These are phyloP conservation scores for Oryza officinalis DNA, from an alignment of 176 grass and related monocot genomes.

Conservation along the genomic window DNA sequence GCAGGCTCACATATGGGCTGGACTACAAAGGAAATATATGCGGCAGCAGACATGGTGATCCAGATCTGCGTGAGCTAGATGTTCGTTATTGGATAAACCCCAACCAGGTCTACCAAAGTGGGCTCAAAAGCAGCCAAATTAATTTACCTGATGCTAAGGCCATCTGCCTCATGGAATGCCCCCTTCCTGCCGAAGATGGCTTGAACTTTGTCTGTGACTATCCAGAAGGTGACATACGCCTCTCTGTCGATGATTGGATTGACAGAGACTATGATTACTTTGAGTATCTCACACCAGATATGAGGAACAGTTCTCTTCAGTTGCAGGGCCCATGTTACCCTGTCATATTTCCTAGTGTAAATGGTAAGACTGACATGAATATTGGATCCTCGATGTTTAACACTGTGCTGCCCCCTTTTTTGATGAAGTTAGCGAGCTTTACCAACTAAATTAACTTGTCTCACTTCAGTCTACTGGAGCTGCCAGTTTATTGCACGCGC, in stretches of 20 bases:
- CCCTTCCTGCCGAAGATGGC: slow-evolving; percentile 75
- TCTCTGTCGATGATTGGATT: slow-evolving; percentile 92
- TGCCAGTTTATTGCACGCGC: slow-evolving; percentile 90
- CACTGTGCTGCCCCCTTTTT: background rate
- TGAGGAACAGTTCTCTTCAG: slow-evolving; percentile 90
- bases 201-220: slow-evolving; percentile 95
- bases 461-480: slow-evolving; percentile 78
- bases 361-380: slow-evolving; percentile 47
- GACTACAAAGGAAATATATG: slow-evolving; percentile 97
- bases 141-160: slow-evolving; percentile 69
- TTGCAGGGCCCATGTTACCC: slow-evolving; percentile 96
- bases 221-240: slow-evolving; percentile 83
- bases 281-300: slow-evolving; percentile 83
- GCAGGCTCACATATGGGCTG: slow-evolving; percentile 78
- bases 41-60: slow-evolving; percentile 61
- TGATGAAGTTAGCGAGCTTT: background rate
- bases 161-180: slow-evolving; percentile 96
- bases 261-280: slow-evolving; percentile 98
- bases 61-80: slow-evolving; percentile 75
- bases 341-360: slow-evolving; percentile 95
- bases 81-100: slow-evolving; percentile 85
- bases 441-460: slow-evolving; percentile 19
- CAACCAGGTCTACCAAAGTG: slow-evolving; percentile 94
- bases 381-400: background rate
- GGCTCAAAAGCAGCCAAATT: slow-evolving; percentile 55